Evolutionary conservation across 164 flowering plant genomes (phyloP), one percentile per base, ranked within the genome.

Genomic region (Nymphaea colorata): DNA sequence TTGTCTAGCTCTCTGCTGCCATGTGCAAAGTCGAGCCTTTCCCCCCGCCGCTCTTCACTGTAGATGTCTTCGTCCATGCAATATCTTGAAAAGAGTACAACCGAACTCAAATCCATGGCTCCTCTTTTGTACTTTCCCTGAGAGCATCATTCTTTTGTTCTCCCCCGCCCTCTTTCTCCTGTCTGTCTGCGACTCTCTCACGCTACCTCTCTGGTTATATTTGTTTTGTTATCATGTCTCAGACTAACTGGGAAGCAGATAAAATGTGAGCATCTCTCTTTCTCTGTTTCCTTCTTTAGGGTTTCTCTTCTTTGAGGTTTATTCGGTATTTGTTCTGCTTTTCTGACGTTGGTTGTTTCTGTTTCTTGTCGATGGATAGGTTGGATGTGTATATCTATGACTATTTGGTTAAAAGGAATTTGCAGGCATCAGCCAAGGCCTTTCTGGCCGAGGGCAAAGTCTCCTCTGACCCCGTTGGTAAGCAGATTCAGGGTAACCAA

Each of bases 341-440:
- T 41, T 61, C 12, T 61, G 57, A 51, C 8, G 57, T 10, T 51
- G 57, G 3, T 0, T 61, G 64, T 61, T 61, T 61, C 12, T 61
- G 41, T 61, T 61, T 4, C 16, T 61, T 17, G 25, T 61, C n/a
- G 2, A 64, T n/a, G 55, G 25, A 74, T 80, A 89, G 96, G 88
- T 76, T 90, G 77, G 93, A 90, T 77, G 87, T 84, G 43, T 90
- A 90, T 68, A 87, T 90, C 66, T 73, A 87, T 76, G 96, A 90
- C 76, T 87, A 90, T 72, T 75, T 90, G 47, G 69, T 87, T 70
- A 90, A 90, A 74, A 82, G 90, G 77, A 85, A 87, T 62, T 76
- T 86, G 55, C 80, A 82, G 64, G 77, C 84, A 68, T 70, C 96
- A 43, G 91, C 90, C 6, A 83, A 82, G 76, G 83, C 88, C 3